Evolutionary conservation across 805 yeast genomes (phyloP), one percentile per base, ranked within the genome.

Genomic region (Saturnispora dispora): DNA sequence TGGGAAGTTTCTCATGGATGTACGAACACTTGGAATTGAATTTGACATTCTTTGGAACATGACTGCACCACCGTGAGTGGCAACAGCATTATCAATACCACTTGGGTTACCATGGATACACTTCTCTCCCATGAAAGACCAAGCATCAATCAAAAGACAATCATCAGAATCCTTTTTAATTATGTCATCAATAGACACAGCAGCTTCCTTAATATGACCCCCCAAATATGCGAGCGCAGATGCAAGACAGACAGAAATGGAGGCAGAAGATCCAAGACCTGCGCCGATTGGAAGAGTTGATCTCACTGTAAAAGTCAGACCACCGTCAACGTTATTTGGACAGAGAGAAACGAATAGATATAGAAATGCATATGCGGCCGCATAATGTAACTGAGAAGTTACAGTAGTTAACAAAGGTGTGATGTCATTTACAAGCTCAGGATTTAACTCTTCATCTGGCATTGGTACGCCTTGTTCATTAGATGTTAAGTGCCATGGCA

Each of bases 51-150:
- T 78, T 68, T 85, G 91, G 68, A 82, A 91, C 79, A 83, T 73
- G 1, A 93, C 96, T 0, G 98, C 98, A 45, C 97, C 97, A 22
- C 99, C 99, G 58, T 82, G 83, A 0, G 96, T 85, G 2, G 98
- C 95, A 46, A 91, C 97, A 0, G 96, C 89, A 63, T 93, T 93
- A 65, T 93, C 99, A 49, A 93, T 88, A 11, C 99, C 99, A 18
- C 95, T 83, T 8, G 99, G 99, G 59, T 86, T 89, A 1, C 98
- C 98, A 63, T 91, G 98, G 58, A 90, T 86, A 63, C 97, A 88
- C 63, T 84, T 85, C 66, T 93, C 99, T 37, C 97, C 98, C 71
- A 91, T 74, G 57, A 85, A 85, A 1, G 98, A 82, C 96, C 96
- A 90, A 6, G 73, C 68, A 57, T 91, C 91, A 54, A 93, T 81